These are phyloP conservation scores for Athelia sp. DNA, from an alignment of 1,284 basidiomycete genomes.

Conservation along the genomic window DNA sequence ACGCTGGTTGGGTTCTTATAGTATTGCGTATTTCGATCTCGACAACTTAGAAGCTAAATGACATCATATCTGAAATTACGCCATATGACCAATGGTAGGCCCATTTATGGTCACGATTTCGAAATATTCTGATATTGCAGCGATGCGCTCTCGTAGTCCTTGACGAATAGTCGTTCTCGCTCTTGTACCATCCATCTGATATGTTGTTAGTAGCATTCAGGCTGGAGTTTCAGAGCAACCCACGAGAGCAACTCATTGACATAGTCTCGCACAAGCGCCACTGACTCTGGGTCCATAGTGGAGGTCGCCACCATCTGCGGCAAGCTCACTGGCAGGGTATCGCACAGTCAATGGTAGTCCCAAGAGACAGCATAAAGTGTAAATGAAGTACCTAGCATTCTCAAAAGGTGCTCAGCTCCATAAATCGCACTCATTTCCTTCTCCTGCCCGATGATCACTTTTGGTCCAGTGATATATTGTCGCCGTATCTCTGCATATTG, in stretches of 20 bases:
- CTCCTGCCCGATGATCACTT: constrained; percentile 64
- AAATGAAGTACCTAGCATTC: constrained; percentile 77
- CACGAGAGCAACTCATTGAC: constrained; percentile 86
- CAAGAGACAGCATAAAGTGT: neutral
- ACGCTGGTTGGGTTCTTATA: neutral
- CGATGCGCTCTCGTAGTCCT: constrained; percentile 70
- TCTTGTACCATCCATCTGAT: constrained; percentile 66
- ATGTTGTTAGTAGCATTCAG: constrained; percentile 4
- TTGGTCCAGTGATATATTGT: constrained; percentile 67
- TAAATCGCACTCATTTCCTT: constrained; percentile 90
- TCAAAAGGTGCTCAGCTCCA: constrained; percentile 90
- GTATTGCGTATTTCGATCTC: neutral
- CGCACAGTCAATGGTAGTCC: neutral
- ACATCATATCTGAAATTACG: neutral
- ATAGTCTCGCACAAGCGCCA: constrained; percentile 83
- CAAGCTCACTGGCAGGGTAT: constrained; percentile 56
- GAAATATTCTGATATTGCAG: constrained; percentile 73
- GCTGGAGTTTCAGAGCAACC: constrained; percentile 30
- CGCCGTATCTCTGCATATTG: constrained; percentile 87
- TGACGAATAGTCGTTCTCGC: constrained; percentile 61
- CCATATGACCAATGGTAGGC: neutral
- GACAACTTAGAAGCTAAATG: neutral
- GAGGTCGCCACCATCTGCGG: constrained; percentile 86
- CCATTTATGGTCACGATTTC: constrained; percentile 39
- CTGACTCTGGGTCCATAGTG: constrained; percentile 87